Base-by-base conservation (phyloP, 192 early-diverging fungal species). In the Backusella australiensis region DNA sequence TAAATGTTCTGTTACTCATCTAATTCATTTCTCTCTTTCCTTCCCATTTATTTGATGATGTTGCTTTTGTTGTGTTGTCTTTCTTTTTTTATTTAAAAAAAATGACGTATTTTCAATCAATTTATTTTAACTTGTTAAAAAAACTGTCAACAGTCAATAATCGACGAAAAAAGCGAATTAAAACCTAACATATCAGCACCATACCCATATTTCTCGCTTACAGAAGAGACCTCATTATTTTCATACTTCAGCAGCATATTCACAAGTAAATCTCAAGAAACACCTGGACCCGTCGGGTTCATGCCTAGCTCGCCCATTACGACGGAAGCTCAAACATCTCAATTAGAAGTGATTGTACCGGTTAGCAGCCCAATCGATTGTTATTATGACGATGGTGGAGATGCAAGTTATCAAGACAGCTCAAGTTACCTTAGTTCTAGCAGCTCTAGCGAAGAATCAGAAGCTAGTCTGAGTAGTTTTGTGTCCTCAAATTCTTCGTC, bases 111-210 rank as follows among this genome's bases (percentile, higher is more conserved):
- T 44, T 44, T 44, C 12, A 39, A 9, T 44, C 42, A 3, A 56
- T 56, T 56, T 56, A 56, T 56, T 56, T 56, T 32, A 32, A 52
- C 4, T 49, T 53, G 21, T 53, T 23, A 44, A 44, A 34, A 34
- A 71, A 42, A 44, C 19, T 44, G 23, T 41, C 26, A 32, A n/a
- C n/a, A 46, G 26, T 29, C 38, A 34, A 41, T 71, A 34, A 9
- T 29, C 21, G 14, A 39, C 42, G 17, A 39, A 26, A 42, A 23
- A 44, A 41, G 15, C 8, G 41, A 71, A 68, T 34, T 35, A 36
- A 36, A 68, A 68, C 29, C 35, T 36, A 68, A 68, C 17, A 68
- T 35, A 36, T 68, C 67, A 35, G 67, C 67, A 68, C 67, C 67
- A 34, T 68, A 71, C 42, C 70, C 70, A 49, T 71, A 29, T 49